Evolutionary conservation across 2,329 filamentous ascomycete species (phyloP).

Genomic region (Cladorrhinum sp.): DNA sequence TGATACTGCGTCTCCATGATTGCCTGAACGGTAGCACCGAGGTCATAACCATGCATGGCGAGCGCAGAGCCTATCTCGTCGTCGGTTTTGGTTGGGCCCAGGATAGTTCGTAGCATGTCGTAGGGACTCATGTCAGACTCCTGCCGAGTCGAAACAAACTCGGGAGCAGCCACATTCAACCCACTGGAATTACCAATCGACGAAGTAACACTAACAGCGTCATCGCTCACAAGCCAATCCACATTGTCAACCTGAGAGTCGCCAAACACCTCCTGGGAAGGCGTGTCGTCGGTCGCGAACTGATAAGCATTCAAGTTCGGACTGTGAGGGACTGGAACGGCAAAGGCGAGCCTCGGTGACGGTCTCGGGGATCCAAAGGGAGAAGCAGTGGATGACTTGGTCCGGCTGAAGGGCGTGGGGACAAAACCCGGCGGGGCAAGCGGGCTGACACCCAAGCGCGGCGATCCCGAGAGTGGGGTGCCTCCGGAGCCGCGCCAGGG

Average conservation of each 20-base stretch:
- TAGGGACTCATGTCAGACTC: conserved; percentile 94
- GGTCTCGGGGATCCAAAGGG: conserved; percentile 93
- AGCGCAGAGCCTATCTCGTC: conserved; percentile 94
- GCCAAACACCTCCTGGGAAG: conserved; percentile 80
- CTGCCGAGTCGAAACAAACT: conserved; percentile 66
- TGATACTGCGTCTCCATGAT: conserved; percentile 86
- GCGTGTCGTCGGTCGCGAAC: conserved; percentile 78
- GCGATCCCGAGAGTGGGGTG: conserved; percentile 80
- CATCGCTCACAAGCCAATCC: conserved; percentile 94
- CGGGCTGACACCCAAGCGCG: conserved; percentile 77
- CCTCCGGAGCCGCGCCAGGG: conserved; percentile 77
- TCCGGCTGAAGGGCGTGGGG: conserved; percentile 71
- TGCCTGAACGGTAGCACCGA: conserved; percentile 85
- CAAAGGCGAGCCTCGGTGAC: conserved; percentile 85
- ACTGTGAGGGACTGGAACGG: conserved; percentile 85
- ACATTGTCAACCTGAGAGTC: conserved; percentile 93
- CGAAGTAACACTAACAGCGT: conserved; percentile 75
- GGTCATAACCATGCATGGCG: conserved; percentile 84
- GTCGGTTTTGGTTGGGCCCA: conserved; percentile 83
- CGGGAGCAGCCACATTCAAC: conserved; percentile 75
- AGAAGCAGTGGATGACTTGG: conserved; percentile 75
- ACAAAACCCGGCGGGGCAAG: conserved; percentile 80
- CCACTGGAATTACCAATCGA: conserved; percentile 65
- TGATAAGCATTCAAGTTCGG: conserved; percentile 93
- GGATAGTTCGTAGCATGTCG: conserved; percentile 92